Base-by-base conservation (phyloP, 345 rosid genomes). In the Cardamine occulta region DNA sequence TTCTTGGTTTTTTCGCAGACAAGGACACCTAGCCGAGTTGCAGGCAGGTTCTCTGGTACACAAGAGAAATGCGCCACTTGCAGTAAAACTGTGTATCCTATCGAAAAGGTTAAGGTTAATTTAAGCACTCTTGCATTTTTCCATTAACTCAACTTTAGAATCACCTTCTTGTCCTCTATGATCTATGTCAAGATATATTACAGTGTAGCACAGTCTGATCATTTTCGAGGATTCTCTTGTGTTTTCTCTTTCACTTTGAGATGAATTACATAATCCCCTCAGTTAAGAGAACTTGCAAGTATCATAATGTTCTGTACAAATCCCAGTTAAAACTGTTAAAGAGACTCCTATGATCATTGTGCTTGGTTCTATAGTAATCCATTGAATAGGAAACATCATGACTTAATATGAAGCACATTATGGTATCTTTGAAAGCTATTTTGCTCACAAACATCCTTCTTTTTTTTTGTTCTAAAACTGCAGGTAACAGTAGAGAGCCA, bases 401-500 rank as follows among this genome's bases (percentile, higher is more conserved):
- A 29, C 35, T 34, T 35, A 1, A 18, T 26, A 48, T 26, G 45
- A 75, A 51, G n/a, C 14, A 42, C 3, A 17, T n/a, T 0, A 10
- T 4, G 12, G 10, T 0, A 18, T 51, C 19, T 66, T 52, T 48
- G 28, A 61, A 52, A 52, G 34, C 63, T n/a, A 19, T 31, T 59
- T 72, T 61, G 6, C 3, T 70, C 24, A 45, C 42, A 57, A 69
- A 70, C 48, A 47, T 37, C 28, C 6, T 52, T 35, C 11, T 0
- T 55, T 23, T 21, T 12, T 6, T 1, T 4, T 1, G 5, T 55
- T 56, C 26, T 7, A 6, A 47, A 55, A 47, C 72, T 71, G 53
- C 75, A 91, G 97, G 88, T 92, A 82, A 88, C 91, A 2, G 68
- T 92, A 85, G 97, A 92, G 82, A 91, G 87, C 74, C 96, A 92